Evolutionary conservation across 169 alveolate genomes (phyloP).

Genomic region (Amoebophrya sp.): DNA sequence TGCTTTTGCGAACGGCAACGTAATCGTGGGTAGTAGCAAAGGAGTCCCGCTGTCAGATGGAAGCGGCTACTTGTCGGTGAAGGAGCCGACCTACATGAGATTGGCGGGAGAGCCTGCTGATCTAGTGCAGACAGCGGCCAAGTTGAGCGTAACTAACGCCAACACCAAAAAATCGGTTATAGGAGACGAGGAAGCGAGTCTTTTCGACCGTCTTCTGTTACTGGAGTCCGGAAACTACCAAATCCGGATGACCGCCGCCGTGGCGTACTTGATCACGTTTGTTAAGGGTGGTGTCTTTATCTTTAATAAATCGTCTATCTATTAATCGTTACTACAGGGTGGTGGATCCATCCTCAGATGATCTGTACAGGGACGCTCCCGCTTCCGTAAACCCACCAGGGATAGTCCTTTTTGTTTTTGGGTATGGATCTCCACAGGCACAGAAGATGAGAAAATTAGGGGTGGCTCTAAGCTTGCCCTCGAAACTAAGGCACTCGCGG

Average conservation of each 20-base stretch:
- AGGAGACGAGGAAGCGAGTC: background rate
- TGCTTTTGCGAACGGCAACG: background rate
- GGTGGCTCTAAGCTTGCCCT: no score
- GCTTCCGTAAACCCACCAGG: no score
- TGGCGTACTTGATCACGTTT: background rate
- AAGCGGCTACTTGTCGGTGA: slow-evolving; percentile 4
- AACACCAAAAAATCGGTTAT: background rate
- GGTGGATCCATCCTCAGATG: no score
- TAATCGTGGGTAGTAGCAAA: background rate
- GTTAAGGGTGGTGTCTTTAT: no score
- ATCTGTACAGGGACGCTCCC: no score
- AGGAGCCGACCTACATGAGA: slow-evolving; percentile 40
- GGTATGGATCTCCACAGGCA: no score
- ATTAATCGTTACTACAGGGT: no score
- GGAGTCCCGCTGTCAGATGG: no score
- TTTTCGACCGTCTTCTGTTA: background rate
- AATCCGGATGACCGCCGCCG: background rate
- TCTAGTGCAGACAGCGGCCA: slow-evolving; percentile 2
- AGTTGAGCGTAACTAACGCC: background rate
- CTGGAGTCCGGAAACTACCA: background rate
- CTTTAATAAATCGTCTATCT: no score
- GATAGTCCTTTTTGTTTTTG: no score
- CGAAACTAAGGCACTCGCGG: no score
- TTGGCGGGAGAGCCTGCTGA: slow-evolving; percentile 48
- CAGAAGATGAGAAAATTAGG: no score